phyloP scores from a whole-genome alignment of 805 yeast genomes.

The Teunomyces stri region DNA sequence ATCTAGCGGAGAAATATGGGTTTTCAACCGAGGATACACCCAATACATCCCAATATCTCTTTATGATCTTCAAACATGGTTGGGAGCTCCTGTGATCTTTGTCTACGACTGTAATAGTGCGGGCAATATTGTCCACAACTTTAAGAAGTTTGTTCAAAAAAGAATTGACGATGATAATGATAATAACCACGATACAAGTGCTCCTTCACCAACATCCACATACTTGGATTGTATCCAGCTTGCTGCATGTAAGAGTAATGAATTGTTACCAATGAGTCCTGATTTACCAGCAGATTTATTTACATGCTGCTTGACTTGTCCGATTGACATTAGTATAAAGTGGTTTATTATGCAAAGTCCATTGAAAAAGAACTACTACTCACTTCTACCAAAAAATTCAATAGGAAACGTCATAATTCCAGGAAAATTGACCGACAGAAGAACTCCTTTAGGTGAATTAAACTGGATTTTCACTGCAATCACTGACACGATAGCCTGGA shows the following conservation, averaged over 20 bases:
- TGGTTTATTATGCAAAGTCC: conserved; percentile 90
- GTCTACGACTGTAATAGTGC: conserved; percentile 95
- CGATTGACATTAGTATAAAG: conserved; percentile 88
- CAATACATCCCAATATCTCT: conserved; percentile 95
- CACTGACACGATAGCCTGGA: conserved; percentile 98
- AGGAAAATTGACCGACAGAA: conserved; percentile 85
- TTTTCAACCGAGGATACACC: conserved; percentile 93
- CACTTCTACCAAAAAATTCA: conserved; percentile 44
- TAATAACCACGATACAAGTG: conserved; percentile 47
- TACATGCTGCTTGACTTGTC: conserved; percentile 92
- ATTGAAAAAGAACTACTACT: conserved; percentile 49
- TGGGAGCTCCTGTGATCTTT: conserved; percentile 95
- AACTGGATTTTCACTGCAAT: conserved; percentile 98
- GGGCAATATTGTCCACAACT: conserved; percentile 87
- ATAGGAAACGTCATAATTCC: conserved; percentile 71
- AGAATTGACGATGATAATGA: conserved; percentile 84
- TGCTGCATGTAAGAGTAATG: conserved; percentile 89
- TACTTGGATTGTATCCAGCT: conserved; percentile 87
- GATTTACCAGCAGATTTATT: conserved; percentile 94
- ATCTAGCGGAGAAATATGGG: conserved; percentile 96
- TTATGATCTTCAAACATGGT: conserved; percentile 95
- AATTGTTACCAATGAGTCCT: conserved; percentile 87
- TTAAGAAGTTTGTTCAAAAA: conserved; percentile 84
- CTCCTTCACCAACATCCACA: conserved; percentile 62
- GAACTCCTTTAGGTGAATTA: conserved; percentile 93